These are phyloP conservation scores for Senna siamea DNA, from an alignment of 306 rosid genomes.

Conservation along the genomic window DNA sequence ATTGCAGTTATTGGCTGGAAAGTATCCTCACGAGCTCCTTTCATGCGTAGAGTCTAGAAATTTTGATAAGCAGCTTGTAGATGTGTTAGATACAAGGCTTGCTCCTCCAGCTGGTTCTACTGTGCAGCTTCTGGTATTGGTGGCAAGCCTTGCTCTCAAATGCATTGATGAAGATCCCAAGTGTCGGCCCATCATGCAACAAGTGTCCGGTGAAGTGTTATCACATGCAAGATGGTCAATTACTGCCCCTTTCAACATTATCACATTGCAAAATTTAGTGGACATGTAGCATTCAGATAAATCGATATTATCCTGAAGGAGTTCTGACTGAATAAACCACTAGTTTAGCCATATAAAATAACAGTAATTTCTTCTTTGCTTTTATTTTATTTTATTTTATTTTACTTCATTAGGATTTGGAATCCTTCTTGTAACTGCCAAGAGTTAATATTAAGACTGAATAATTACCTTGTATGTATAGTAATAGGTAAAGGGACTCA, in stretches of 20 bases:
- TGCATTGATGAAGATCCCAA: conserved; percentile 33
- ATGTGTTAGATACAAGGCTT: conserved; percentile 38
- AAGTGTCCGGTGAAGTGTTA: conserved; percentile 29
- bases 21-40: conserved; percentile 31
- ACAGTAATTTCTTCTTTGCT: not conserved
- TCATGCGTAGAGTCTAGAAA: conserved; percentile 15
- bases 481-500: not conserved
- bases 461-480: not conserved
- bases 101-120: conserved; percentile 12
- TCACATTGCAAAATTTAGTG: conserved; percentile 30
- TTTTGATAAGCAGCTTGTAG: conserved; percentile 7
- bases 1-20: conserved; percentile 30
- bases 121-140: not conserved
- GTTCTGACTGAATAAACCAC: not conserved
- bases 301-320: not conserved
- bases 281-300: not conserved
- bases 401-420: too few relatives aligned
- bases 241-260: conserved; percentile 4
- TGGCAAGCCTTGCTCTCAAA: conserved; percentile 9
- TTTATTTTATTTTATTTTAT: too few relatives aligned
- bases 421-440: not conserved
- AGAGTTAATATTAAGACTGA: not conserved
- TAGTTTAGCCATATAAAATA: not conserved
- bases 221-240: not conserved
- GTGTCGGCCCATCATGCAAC: conserved; percentile 33